Evolutionary conservation across 129 eudicot genomes (phyloP).

Genomic region (Lonicera japonica): DNA sequence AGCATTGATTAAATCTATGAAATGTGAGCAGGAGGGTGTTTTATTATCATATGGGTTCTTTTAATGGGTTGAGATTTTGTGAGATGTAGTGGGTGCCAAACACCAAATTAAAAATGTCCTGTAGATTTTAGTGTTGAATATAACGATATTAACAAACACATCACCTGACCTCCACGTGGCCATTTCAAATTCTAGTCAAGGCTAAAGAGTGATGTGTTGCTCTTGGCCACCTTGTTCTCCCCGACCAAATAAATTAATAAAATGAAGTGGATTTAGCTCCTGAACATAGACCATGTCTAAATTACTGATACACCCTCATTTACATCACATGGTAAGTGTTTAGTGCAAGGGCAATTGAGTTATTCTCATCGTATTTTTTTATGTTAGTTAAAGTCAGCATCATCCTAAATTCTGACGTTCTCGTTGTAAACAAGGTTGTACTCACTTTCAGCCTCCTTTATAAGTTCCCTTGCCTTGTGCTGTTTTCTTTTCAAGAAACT

Average conservation of each 20-base stretch:
- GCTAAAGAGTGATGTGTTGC: slow-evolving; percentile 4
- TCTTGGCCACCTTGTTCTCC: not conserved
- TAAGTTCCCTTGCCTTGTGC: slow-evolving; percentile 10
- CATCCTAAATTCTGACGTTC: slow-evolving; percentile 2
- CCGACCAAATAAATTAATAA: slow-evolving; percentile 1
- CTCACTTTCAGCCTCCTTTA: slow-evolving; percentile 24
- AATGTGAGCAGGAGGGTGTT: not conserved
- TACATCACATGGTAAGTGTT: not conserved
- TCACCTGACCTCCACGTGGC: not conserved
- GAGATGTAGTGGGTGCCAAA: not conserved
- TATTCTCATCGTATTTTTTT: too few relatives aligned
- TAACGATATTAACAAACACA: not conserved
- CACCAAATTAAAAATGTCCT: not conserved
- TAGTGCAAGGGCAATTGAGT: not conserved
- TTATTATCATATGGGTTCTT: not conserved
- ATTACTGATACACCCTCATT: slow-evolving; percentile 1
- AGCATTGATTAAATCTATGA: too few relatives aligned
- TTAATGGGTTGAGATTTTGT: not conserved
- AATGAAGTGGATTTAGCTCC: not conserved
- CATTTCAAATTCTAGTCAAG: slow-evolving; percentile 12
- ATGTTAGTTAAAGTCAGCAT: not conserved
- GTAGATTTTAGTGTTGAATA: not conserved
- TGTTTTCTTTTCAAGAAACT: slow-evolving; percentile 21
- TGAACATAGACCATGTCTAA: not conserved
- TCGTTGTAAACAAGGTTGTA: slow-evolving; percentile 33